Base-by-base conservation (phyloP, 371 early-diverging fungal genomes). In the Cokeromyces recurvatus region DNA sequence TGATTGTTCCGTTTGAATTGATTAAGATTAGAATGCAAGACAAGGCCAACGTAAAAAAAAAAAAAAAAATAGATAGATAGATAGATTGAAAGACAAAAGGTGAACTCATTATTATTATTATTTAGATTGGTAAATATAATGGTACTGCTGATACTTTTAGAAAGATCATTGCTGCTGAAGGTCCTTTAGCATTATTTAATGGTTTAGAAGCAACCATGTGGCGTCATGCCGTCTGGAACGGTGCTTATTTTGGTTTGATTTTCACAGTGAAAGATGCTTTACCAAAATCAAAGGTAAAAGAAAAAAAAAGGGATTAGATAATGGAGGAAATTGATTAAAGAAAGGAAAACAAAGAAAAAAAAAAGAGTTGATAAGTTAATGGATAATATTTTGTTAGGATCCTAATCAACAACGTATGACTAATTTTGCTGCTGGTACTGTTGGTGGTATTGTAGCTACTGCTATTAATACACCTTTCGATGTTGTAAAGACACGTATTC, bases 401-500 rank as follows among this genome's bases (percentile, higher is more conserved):
- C 84, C 89, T 62, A 69, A 89, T 51, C 89, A 87, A 47, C 80
- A 84, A 53, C 65, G 95, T 53, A 54, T 77, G 21, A 82, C 83
- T 47, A 96, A 94, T 79, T 96, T 98, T 74, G 69, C 85, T 38
- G 94, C 97, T 49, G 97, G 98, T 43, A 77, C 92, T 14, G 79
- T 95, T 55, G 97, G 97, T 53, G 98, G 98, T 42, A 94, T 94
- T 16, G 75, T 93, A 46, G 98, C 94, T 32, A 98, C 98, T 11
- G 78, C 90, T 35, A 59, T 94, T 45, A 98, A 98, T 71, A 97
- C 95, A 20, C 97, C 98, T 8, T 87, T 94, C 43, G 98, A 98
- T 73, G 98, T 98, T 23, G 94, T 94, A 50, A 98, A 98, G 81
- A 92, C 97, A 1, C 81, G 98, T 51, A 84, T 98, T 39, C 98